Percentiles rank a stretch among this genome's conserved stretches.
Conservation (phyloP, 768 basidiomycete species). For the Steccherinum ochraceum region DNA sequence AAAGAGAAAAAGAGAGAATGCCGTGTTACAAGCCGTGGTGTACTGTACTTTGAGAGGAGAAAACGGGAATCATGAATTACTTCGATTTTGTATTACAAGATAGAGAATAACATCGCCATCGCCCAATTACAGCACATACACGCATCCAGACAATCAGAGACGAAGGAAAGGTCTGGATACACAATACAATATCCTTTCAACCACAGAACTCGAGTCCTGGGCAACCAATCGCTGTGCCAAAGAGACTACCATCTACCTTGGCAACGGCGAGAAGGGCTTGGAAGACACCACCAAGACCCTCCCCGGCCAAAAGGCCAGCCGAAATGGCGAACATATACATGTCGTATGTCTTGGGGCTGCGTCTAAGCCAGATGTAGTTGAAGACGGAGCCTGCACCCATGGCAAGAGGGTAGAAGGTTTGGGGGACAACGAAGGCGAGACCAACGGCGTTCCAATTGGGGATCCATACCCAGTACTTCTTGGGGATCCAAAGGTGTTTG, state of each 20-base stretch:
- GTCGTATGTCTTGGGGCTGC: constrained; percentile 38
- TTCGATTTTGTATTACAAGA: too few relatives aligned
- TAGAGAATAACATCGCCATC: too few relatives aligned
- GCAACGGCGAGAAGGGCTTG: constrained; percentile 48
- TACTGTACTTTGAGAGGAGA: too few relatives aligned
- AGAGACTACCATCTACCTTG: constrained; percentile 42
- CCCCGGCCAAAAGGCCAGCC: constrained; percentile 50
- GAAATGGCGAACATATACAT: constrained; percentile 55
- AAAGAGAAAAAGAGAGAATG: too few relatives aligned
- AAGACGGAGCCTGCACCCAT: constrained; percentile 45
- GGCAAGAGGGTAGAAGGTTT: constrained; percentile 43
- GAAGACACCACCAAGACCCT: constrained; percentile 57
- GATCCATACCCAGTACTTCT: constrained; percentile 41
- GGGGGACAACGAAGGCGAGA: constrained; percentile 45
- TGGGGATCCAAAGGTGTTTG: constrained; percentile 41
- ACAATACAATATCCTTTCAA: too few relatives aligned
- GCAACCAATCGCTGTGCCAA: constrained; percentile 48
- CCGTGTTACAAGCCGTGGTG: too few relatives aligned
- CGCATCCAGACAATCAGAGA: too few relatives aligned
- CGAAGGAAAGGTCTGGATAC: too few relatives aligned
- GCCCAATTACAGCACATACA: too few relatives aligned
- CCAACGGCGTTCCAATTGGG: constrained; percentile 52
- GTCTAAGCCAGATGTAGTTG: constrained; percentile 43
- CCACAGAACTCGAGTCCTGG: constrained; percentile 49
- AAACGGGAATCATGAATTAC: too few relatives aligned